Conservation (phyloP, 441 rosid genomes). For the Arabidopsis lyrata region DNA sequence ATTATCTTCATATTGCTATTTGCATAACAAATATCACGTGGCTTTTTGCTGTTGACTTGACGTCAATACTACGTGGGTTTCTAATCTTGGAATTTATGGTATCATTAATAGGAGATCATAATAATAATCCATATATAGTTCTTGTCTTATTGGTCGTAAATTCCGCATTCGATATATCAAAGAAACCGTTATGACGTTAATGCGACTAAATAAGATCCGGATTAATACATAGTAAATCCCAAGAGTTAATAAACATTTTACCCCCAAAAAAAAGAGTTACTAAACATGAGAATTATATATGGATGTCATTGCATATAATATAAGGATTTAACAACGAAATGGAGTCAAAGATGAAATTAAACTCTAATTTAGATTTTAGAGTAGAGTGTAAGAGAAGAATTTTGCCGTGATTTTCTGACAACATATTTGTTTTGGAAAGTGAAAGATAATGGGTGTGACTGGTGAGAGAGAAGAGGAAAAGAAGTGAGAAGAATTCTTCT, state of each 20-base stretch:
- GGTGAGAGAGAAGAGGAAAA: too few relatives aligned
- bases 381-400: neutral
- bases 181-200: conserved; percentile 14
- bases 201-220: conserved; percentile 3
- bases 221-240: too few relatives aligned
- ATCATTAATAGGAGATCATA: conserved; percentile 6
- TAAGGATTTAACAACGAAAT: too few relatives aligned
- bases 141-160: neutral
- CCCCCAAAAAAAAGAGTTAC: too few relatives aligned
- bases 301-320: too few relatives aligned
- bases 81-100: conserved; percentile 8
- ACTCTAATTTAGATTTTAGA: neutral
- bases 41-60: neutral
- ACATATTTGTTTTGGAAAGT: conserved; percentile 11
- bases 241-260: too few relatives aligned
- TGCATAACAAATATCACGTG: neutral
- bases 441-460: too few relatives aligned
- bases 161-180: conserved; percentile 6
- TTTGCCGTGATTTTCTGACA: conserved; percentile 29
- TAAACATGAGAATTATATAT: neutral
- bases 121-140: conserved; percentile 13
- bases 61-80: conserved; percentile 15
- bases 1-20: neutral
- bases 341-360: too few relatives aligned
- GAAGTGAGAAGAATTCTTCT: too few relatives aligned